Evolutionary conservation across 441 rosid genomes (phyloP).

Genomic region (Pelargonium citronellum): DNA sequence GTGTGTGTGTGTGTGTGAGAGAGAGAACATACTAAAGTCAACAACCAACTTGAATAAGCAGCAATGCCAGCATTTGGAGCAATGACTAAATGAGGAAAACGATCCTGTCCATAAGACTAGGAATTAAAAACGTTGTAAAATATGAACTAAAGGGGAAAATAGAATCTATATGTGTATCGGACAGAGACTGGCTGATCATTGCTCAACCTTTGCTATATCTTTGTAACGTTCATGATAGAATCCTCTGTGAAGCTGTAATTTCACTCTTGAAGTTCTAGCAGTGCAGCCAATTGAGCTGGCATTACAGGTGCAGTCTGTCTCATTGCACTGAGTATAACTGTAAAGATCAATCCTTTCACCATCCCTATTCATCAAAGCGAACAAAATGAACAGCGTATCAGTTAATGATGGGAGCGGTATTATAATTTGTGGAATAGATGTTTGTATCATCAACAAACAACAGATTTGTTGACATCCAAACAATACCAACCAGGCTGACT

Average conservation of each 20-base stretch:
- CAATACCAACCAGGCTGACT: slow-evolving; percentile 1
- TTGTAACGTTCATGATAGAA: slow-evolving; percentile 61
- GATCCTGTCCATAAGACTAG: slow-evolving; percentile 37
- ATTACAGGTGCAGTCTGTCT: slow-evolving; percentile 52
- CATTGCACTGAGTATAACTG: slow-evolving; percentile 47
- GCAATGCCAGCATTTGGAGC: slow-evolving; percentile 87
- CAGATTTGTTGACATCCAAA: neutral
- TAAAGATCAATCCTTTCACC: slow-evolving; percentile 47
- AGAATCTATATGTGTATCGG: neutral
- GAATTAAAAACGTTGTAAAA: neutral
- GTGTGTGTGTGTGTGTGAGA: neutral
- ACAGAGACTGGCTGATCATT: neutral
- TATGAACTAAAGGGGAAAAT: neutral
- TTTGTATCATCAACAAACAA: neutral
- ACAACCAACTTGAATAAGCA: slow-evolving; percentile 78
- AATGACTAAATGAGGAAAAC: slow-evolving; percentile 58
- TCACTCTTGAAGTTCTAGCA: slow-evolving; percentile 33
- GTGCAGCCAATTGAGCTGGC: slow-evolving; percentile 11
- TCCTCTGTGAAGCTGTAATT: slow-evolving; percentile 59
- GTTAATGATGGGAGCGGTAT: neutral
- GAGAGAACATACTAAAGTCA: slow-evolving; percentile 57
- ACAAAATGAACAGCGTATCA: slow-evolving; percentile 9
- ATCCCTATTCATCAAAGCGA: slow-evolving; percentile 40
- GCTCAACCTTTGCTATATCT: slow-evolving; percentile 48
- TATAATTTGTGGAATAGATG: neutral